phyloP scores from a whole-genome alignment of 129 eudicot genomes.

The Helianthus tuberosus region DNA sequence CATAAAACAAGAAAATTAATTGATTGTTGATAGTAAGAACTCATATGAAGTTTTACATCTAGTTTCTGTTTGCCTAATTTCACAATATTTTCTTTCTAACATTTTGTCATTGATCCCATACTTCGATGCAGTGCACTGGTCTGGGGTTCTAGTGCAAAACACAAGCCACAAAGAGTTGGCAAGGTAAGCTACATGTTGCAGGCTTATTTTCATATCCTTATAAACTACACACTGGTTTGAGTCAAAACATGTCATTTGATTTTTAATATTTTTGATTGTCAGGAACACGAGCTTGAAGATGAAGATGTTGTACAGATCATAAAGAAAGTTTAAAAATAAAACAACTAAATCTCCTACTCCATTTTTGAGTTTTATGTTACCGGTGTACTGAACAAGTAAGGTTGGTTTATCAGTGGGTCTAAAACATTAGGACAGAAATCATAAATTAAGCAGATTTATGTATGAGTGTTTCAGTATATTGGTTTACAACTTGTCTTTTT shows the following conservation, averaged over 20 bases:
- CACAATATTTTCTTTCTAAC: not conserved
- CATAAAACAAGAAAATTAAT: not conserved
- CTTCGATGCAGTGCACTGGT: conserved; percentile 76
- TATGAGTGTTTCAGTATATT: not conserved
- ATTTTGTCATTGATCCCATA: conserved; percentile 12
- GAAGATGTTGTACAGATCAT: conserved; percentile 96
- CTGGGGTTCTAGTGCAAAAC: conserved; percentile 99
- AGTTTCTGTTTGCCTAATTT: not conserved
- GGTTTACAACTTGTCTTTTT: conserved; percentile 8
- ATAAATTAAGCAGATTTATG: conserved; percentile 15
- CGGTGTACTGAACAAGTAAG: conserved; percentile 26
- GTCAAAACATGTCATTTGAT: not conserved
- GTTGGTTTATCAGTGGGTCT: conserved; percentile 21
- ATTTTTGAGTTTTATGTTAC: conserved; percentile 12
- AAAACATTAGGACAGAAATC: conserved; percentile 14
- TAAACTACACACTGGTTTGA: not conserved
- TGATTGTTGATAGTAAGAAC: conserved; percentile 2
- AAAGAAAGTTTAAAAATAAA: conserved; percentile 44
- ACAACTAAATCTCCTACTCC: not conserved
- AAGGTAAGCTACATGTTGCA: conserved; percentile 46
- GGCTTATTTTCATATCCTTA: not conserved
- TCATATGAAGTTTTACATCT: conserved; percentile 5
- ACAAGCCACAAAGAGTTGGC: conserved; percentile 99
- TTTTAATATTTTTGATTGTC: conserved; percentile 1
- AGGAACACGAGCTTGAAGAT: conserved; percentile 99